Percentiles rank a stretch among this genome's conserved stretches.
Conservation (phyloP, 805 yeast genomes). For the Pichia eremophila region DNA sequence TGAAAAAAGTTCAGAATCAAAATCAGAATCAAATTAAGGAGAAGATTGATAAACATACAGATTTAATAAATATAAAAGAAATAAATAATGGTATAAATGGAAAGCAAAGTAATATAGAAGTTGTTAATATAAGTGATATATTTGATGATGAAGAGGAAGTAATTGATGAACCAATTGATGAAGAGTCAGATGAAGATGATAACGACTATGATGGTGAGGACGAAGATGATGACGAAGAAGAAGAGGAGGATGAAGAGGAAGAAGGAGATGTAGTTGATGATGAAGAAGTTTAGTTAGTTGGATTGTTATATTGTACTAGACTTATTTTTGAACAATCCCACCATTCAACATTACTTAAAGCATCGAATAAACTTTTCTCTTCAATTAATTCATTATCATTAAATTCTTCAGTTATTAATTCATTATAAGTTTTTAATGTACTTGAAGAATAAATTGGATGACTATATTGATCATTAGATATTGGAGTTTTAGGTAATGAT, state of each 20-base stretch:
- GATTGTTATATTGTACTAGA: background rate
- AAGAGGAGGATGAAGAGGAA: constrained; percentile 1
- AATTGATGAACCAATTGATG: background rate
- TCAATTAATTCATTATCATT: constrained; percentile 1
- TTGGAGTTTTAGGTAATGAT: background rate
- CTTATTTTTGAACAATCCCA: constrained; percentile 7
- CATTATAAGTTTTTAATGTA: background rate
- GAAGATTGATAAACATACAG: too few relatives aligned
- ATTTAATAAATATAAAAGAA: constrained; percentile 4
- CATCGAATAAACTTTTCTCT: constrained; percentile 8
- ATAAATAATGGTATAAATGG: background rate
- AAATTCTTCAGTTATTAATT: background rate
- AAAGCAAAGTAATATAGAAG: background rate
- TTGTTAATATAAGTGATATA: constrained; percentile 1
- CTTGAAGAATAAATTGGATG: background rate
- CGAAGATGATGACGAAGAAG: constrained; percentile 2
- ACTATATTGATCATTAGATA: background rate
- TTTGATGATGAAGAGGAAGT: background rate
- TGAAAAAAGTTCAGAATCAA: too few relatives aligned
- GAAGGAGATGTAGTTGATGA: constrained; percentile 3
- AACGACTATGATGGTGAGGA: constrained; percentile 4
- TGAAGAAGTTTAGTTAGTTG: background rate
- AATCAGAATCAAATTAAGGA: too few relatives aligned
- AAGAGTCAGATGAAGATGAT: constrained; percentile 5
- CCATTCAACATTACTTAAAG: constrained; percentile 7